Evolutionary conservation across 495 filamentous ascomycete species (phyloP), one percentile per base, ranked within the genome.

Genomic region (Acidiella bohemica): DNA sequence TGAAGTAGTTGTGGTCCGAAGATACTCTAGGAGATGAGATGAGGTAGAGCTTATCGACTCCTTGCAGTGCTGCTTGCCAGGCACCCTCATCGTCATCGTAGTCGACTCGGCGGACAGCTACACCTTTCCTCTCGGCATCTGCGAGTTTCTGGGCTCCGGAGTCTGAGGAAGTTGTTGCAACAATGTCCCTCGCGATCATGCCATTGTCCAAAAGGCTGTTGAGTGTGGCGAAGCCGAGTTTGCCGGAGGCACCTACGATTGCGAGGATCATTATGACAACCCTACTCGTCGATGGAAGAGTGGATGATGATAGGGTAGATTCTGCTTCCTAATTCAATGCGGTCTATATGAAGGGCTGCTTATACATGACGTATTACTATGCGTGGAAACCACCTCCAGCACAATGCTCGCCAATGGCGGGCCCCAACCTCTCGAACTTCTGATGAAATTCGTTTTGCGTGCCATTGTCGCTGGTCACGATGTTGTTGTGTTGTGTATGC

Each of bases 1-100:
- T 46, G 9, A 58, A 51, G 20, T 58, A 36, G 33, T 52, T 36
- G 46, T 49, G 62, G 46, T 60, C 58, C 54, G 38, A 46, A 2
- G 49, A 19, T 37, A 61, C 57, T 12, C 39, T 36, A 0, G 67
- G 60, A 21, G 62, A 61, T 4, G 68, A 72, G 16, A 74, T 63
- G 13, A 73, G 62, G 51, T 72, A 70, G 25, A 76, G 47, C 17
- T 53, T 53, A 20, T 55, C 50, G 39, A 65, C 63, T 32, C 62
- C 68, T 0, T 37, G 11, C 30, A 72, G 66, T 11, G 64, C 64
- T 0, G 32, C 12, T 28, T 56, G 44, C 42, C 59, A 47, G 39
- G 52, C 51, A 13, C 36, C 35, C 0, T 22, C 20, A 4, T 42
- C 44, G 22, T 55, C 50, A 27, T 70, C 65, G 58, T 63, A 72